Evolutionary conservation across 805 yeast species (phyloP), one percentile per base, ranked within the genome.

Genomic region (Schwanniomyces pseudopolymorphus): DNA sequence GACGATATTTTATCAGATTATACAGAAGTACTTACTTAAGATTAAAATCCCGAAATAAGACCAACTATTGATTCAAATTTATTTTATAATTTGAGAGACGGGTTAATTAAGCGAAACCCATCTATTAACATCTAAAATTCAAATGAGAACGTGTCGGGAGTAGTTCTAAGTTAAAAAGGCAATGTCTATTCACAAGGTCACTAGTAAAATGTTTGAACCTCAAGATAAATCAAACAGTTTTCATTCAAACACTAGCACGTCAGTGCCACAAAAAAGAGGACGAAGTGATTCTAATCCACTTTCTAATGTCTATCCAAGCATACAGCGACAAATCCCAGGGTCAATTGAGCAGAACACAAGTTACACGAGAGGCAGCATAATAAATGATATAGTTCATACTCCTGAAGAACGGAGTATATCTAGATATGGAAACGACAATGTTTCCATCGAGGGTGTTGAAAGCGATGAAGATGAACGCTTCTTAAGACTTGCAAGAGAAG

Each of bases 401-500:
- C 8, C 35, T 5, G 20, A 27, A 33, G 39, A n/a, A 19, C 40
- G 26, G 14, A n/a, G 26, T 20, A 19, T 24, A 3, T 14, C 20
- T 24, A 27, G 40, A 17, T 31, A 31, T 17, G 35, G 20, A 8
- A 20, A 13, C 10, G 37, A 40, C 9, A 20, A 28, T 16, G 35
- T 19, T 2, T 9, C 9, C 4, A 10, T 21, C 2, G 25, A 19
- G 7, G 25, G 39, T 5, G 7, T 11, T 20, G 39, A 43, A 14
- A 40, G 43, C 13, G 44, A 63, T 47, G 85, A 80, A 56, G 87
- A 83, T 56, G 68, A 77, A 36, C 69, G 74, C 43, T 83, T 83
- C 55, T 66, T 83, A 33, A 67, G 78, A 39, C 71, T 83, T 16
- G 88, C 88, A 3, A 78, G 79, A 48, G 85, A 83, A 55, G 87